Conservation (phyloP, 73 alveolate genomes). For the Paramecium primaurelia region DNA sequence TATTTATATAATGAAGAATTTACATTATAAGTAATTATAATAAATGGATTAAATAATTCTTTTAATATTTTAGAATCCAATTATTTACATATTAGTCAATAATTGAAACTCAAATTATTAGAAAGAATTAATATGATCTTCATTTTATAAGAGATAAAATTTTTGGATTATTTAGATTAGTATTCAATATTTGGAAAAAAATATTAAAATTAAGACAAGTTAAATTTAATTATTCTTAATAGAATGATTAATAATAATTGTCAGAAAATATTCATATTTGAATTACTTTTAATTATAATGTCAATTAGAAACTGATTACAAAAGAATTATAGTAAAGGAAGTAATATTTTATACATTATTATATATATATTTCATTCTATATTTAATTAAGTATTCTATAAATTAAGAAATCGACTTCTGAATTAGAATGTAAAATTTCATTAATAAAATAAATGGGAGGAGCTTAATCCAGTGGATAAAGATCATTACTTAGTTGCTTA, state of each 20-base stretch:
- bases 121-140: too few species aligned
- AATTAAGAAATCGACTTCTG: neutral
- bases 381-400: neutral
- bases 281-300: neutral
- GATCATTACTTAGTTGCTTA: neutral
- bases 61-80: too few species aligned
- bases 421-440: neutral
- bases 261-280: neutral
- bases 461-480: neutral
- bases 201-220: too few species aligned
- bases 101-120: too few species aligned
- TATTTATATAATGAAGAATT: too few species aligned
- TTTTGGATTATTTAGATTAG: too few species aligned
- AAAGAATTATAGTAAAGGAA: neutral
- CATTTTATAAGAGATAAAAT: too few species aligned
- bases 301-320: neutral
- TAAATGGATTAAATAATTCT: too few species aligned
- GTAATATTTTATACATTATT: neutral
- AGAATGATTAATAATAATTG: neutral
- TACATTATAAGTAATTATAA: too few species aligned
- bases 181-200: too few species aligned
- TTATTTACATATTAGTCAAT: too few species aligned
- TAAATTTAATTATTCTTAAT: neutral
- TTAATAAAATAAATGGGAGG: conserved; percentile 15
- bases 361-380: neutral